Percentiles rank a stretch among this genome's conserved stretches.
phyloP scores from a whole-genome alignment of 2,329 filamentous ascomycete genomes.

The Aspergillus amoenus region DNA sequence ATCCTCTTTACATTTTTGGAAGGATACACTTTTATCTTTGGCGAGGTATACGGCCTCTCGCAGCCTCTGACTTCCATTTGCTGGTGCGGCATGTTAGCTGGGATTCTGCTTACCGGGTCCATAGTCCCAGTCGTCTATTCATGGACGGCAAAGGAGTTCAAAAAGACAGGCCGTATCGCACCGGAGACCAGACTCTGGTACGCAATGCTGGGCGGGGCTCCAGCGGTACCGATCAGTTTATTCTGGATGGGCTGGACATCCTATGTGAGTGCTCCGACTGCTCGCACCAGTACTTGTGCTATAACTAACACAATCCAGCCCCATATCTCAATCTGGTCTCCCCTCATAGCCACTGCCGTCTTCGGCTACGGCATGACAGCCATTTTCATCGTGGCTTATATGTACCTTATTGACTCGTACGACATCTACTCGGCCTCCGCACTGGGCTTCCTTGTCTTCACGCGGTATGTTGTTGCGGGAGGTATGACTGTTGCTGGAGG shows the following conservation, averaged over 20 bases:
- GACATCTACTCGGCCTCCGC: slow-evolving; percentile 53
- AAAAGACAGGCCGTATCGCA: slow-evolving; percentile 17
- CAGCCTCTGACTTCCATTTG: slow-evolving; percentile 46
- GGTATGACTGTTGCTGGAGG: slow-evolving; percentile 38
- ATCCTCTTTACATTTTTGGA: slow-evolving; percentile 38
- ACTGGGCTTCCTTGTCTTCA: slow-evolving; percentile 45
- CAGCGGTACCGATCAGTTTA: slow-evolving; percentile 52
- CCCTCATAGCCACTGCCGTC: slow-evolving; percentile 50
- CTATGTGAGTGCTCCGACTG: background rate
- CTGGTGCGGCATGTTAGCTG: slow-evolving; percentile 49
- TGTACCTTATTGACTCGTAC: slow-evolving; percentile 61
- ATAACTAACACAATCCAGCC: slow-evolving; percentile 26
- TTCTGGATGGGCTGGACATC: slow-evolving; percentile 53
- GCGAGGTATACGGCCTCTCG: slow-evolving; percentile 48
- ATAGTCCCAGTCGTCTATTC: slow-evolving; percentile 49
- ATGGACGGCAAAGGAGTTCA: slow-evolving; percentile 26
- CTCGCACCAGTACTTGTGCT: background rate
- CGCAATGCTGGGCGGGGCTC: slow-evolving; percentile 51
- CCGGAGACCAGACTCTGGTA: slow-evolving; percentile 58
- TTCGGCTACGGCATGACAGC: slow-evolving; percentile 54
- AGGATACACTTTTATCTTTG: slow-evolving; percentile 53
- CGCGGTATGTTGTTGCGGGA: slow-evolving; percentile 42
- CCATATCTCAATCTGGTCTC: slow-evolving; percentile 52
- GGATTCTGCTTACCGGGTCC: slow-evolving; percentile 36
- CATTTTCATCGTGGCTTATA: slow-evolving; percentile 53